Evolutionary conservation across 768 basidiomycete species (phyloP).

Genomic region (Phaeotremella fagi): DNA sequence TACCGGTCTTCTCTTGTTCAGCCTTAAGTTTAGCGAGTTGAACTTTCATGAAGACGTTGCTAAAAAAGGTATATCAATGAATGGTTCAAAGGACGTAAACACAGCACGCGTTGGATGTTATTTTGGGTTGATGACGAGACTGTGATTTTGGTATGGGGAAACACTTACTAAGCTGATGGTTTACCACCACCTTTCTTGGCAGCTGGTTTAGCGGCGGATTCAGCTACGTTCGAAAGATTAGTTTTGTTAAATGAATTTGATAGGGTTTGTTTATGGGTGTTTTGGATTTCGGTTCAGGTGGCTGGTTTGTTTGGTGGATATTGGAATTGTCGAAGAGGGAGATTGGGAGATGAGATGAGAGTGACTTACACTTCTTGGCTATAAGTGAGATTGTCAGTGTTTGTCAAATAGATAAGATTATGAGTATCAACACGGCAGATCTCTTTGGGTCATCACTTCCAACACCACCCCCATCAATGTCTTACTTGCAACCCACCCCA

Average conservation of each 20-base stretch:
- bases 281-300: neutral
- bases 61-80: conserved; percentile 5
- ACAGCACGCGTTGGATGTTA: too few species aligned
- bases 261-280: neutral
- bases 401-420: too few species aligned
- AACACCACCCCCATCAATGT: neutral
- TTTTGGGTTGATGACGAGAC: too few species aligned
- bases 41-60: conserved; percentile 46
- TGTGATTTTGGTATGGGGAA: too few species aligned
- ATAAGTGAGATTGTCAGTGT: neutral
- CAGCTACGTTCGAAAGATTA: conserved; percentile 1
- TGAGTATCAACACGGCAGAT: too few species aligned
- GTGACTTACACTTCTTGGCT: conserved; percentile 44
- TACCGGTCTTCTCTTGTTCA: conserved; percentile 40
- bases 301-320: too few species aligned
- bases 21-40: conserved; percentile 45
- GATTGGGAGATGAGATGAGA: neutral
- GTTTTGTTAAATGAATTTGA: neutral
- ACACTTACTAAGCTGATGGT: conserved; percentile 37
- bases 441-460: neutral
- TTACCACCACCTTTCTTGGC: conserved; percentile 27
- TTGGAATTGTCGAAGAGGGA: neutral
- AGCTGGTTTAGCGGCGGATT: conserved; percentile 21
- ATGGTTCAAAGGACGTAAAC: neutral
- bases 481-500: neutral